Base-by-base conservation (phyloP, 73 alveolate genomes). In the Blepharisma stoltei region DNA sequence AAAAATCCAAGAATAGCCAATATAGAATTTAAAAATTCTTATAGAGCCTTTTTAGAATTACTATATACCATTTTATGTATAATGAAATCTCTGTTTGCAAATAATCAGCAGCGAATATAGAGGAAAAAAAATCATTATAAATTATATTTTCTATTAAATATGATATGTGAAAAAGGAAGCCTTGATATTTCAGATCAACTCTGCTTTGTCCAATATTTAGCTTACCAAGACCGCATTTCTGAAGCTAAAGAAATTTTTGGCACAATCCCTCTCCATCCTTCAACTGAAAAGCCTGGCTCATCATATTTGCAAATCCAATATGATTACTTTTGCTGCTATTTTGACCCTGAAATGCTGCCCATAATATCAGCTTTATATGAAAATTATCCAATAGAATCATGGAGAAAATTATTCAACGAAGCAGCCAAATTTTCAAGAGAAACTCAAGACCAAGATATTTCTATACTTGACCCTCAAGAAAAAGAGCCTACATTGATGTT, bases 321-420 rank as follows among this genome's bases (percentile, higher is more conserved):
- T 81, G 95, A 88, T 73, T 89, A 89, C 50, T 67, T 89, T 47
- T 69, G 86, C 8, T 87, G 92, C 9, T 89, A 89, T 82, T 82
- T 89, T 53, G 93, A 89, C 79, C 82, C 77, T 71, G 73, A 66
- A 77, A 71, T 25, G 46, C 18, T 38, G 14, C 73, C 14, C 0
- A 9, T 11, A 14, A 60, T 60, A 18, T 89, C 83, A 78, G 80
- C 67, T 71, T 82, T 89, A 67, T 94, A 94, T 77, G 83, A 83
- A 27, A 84, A 91, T 18, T 85, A 93, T 54, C 97, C 99, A 14
- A 76, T 95, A 48, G 50, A 84, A 4, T 82, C 86, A 45, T 95
- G 98, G 97, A 88, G 93, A 79, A 84, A 55, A 71, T 67, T 81
- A 53, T 92, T 90, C 85, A 81, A 78, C 55, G 95, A 94, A 75